Evolutionary conservation across 352 stramenopile species (phyloP).

Genomic region (Pythium oligandrum): DNA sequence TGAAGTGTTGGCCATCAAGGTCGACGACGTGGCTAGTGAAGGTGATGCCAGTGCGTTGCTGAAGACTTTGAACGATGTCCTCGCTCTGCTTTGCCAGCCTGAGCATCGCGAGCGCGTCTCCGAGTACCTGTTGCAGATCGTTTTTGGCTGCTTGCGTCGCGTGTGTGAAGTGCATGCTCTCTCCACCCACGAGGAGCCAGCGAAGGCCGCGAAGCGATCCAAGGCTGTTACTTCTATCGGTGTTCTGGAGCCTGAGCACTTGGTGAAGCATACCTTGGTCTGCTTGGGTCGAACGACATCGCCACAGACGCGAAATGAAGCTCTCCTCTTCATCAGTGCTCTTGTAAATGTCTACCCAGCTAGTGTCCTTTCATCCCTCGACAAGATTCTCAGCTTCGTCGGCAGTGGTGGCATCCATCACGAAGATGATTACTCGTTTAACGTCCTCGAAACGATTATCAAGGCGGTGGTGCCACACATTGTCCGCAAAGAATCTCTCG

Average conservation of each 20-base stretch:
- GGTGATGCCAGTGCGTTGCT: conserved; percentile 33
- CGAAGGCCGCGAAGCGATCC: conserved; percentile 3
- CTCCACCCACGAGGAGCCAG: neutral
- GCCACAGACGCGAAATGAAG: conserved; percentile 76
- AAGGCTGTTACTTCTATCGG: conserved; percentile 20
- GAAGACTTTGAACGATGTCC: conserved; percentile 47
- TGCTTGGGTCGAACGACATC: conserved; percentile 63
- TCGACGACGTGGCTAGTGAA: conserved; percentile 31
- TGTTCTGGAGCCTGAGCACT: conserved; percentile 43
- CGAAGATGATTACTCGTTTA: conserved; percentile 84
- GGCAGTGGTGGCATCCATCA: conserved; percentile 53
- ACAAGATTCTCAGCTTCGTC: conserved; percentile 72
- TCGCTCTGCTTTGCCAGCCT: conserved; percentile 50
- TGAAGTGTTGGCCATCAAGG: conserved; percentile 71
- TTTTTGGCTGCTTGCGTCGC: conserved; percentile 72
- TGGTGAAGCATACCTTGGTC: conserved; percentile 78
- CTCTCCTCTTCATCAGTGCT: conserved; percentile 74
- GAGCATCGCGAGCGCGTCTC: conserved; percentile 52
- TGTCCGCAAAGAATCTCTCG: conserved; percentile 15
- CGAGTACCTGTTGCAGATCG: conserved; percentile 77
- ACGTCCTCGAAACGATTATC: conserved; percentile 84
- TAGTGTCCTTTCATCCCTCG: conserved; percentile 70
- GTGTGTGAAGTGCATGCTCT: conserved; percentile 49
- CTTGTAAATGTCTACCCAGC: conserved; percentile 70
- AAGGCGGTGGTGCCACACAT: conserved; percentile 78